Base-by-base conservation (phyloP, 75 land plant genomes). In the Adiantum capillusveneris region DNA sequence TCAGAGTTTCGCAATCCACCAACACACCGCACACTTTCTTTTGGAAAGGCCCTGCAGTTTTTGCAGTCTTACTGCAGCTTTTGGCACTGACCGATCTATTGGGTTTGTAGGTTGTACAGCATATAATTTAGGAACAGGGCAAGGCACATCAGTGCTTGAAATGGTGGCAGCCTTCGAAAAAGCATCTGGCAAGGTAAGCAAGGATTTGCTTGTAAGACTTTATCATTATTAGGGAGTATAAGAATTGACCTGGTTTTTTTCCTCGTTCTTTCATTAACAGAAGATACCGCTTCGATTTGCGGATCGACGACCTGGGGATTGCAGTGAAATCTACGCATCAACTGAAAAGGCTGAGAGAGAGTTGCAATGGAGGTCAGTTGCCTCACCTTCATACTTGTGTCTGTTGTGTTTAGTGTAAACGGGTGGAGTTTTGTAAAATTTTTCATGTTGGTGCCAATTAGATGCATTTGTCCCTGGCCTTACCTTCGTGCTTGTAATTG, bases 141-240 rank as follows among this genome's bases (percentile, higher is more conserved):
- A 63, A 60, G 94, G 94, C 7, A 85, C 90, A 9, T 77, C 90
- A 11, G 94, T 88, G 0, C 69, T 88, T 56, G 90, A 88, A 63
- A 88, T 88, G 84, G 90, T 88, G 25, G 70, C 83, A 27, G 90
- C 94, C 19, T 88, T 88, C 66, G 90, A 88, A 65, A 80, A 80
- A 48, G 94, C 83, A 22, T 88, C 85, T 56, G 94, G 94, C 57
- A 82, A 88, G 90, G 90, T 88, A 63, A 13, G 28, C 30, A n/a
- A n/a, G n/a, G n/a, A n/a, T n/a, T n/a, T n/a, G n/a, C n/a, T n/a
- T n/a, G n/a, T n/a, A n/a, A n/a, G n/a, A n/a, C n/a, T 41, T 9
- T 14, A 41, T 41, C 43, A 41, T 41, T 41, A 9, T 9, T 14
- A 41, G 14, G 43, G 9, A 9, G 43, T 41, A 14, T 14, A 41